These are phyloP conservation scores for Boletus coccyginus DNA, from an alignment of 768 basidiomycete genomes.

Conservation along the genomic window DNA sequence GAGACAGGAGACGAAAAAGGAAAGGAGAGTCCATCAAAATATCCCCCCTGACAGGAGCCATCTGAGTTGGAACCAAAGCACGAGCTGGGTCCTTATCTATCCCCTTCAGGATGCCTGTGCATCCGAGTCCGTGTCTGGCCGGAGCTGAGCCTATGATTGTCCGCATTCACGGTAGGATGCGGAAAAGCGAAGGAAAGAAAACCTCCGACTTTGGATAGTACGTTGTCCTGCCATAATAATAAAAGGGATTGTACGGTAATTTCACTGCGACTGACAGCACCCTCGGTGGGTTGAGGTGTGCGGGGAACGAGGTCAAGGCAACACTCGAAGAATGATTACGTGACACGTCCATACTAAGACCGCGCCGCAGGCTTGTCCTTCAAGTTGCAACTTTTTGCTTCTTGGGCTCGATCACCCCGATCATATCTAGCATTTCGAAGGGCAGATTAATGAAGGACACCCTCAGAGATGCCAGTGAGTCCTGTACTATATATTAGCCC, in stretches of 20 bases:
- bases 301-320: too few species aligned
- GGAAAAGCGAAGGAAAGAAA: not conserved
- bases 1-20: not conserved
- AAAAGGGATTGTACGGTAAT: too few species aligned
- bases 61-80: not conserved
- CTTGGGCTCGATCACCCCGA: slow-evolving; percentile 1
- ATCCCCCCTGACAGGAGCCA: not conserved
- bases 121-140: too few species aligned
- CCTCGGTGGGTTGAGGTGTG: too few species aligned
- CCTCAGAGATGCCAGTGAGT: slow-evolving; percentile 67
- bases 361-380: too few species aligned
- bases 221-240: too few species aligned
- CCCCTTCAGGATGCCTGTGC: not conserved
- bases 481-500: not conserved
- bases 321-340: too few species aligned
- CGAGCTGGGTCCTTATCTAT: not conserved
- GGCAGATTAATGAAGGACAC: slow-evolving; percentile 52
- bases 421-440: not conserved
- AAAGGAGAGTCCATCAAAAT: not conserved
- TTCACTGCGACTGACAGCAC: too few species aligned
- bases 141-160: not conserved
- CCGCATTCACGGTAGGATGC: not conserved
- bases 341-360: not conserved
- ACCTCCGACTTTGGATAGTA: not conserved
- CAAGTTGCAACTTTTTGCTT: not conserved